Evolutionary conservation across 2,329 filamentous ascomycete species (phyloP), one percentile per base, ranked within the genome.

Genomic region (Diaporthe caulivora): DNA sequence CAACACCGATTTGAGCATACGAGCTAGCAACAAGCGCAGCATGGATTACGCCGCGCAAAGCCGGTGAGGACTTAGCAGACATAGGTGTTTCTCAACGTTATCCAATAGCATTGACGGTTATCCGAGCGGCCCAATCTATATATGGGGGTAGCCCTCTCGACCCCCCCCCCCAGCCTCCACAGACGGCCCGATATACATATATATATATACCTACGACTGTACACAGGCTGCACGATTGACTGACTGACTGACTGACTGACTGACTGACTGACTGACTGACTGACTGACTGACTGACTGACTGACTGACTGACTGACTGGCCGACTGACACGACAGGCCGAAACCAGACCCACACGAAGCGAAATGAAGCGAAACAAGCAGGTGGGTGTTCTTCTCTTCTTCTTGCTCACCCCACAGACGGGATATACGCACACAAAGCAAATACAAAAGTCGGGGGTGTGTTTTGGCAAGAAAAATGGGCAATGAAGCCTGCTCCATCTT

Each of bases 401-500:
- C 26, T 26, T 37, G 15, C 3, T 26, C 47, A 18, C 29, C 17
- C 18, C 44, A 9, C 54, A 70, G 44, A 37, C n/a, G 44, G 31
- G 4, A 21, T 4, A 44, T 15, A 62, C 58, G 24, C 6, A 34
- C 53, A 49, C 34, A n/a, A 60, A 53, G n/a, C 47, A 62, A 42
- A 62, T n/a, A 51, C 21, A 58, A 44, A 62, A 10, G 37, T 2
- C 37, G 37, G 7, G 37, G 37, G 37, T 40, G 37, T 18, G 34
- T n/a, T n/a, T n/a, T n/a, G 24, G 31, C 34, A 44, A 53, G 26
- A 53, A 42, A 62, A 42, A 62, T 24, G 24, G 69, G 69, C 69
- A 53, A 62, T 62, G 69, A 71, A 71, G 69, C 69, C 69, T 71
- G 69, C 55, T 71, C 69, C 69, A 70, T 53, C 29, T 37, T 65